phyloP scores from a whole-genome alignment of 2,329 filamentous ascomycete species.

The Karstenula rhodostoma region DNA sequence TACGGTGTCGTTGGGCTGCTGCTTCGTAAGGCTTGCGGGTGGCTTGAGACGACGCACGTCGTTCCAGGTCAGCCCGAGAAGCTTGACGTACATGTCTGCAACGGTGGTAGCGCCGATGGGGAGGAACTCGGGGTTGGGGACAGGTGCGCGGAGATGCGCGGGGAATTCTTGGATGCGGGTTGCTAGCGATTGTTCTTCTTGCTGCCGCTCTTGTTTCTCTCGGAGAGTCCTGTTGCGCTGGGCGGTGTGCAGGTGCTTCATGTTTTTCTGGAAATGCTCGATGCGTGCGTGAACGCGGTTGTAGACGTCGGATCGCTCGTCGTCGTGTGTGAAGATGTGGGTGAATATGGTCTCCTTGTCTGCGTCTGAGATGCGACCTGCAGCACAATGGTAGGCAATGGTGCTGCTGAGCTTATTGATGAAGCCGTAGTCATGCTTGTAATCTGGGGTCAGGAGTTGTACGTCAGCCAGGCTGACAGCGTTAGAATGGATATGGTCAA shows the following conservation, averaged over 20 bases:
- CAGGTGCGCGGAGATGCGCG: background rate
- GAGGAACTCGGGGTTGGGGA: background rate
- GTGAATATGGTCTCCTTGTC: slow-evolving; percentile 9
- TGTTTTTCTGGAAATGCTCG: background rate
- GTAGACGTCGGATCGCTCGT: background rate
- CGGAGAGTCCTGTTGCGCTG: background rate
- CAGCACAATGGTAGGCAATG: slow-evolving; percentile 7
- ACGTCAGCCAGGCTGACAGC: slow-evolving; percentile 4
- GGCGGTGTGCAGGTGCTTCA: background rate
- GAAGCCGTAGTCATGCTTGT: slow-evolving; percentile 4
- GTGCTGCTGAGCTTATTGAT: slow-evolving; percentile 14
- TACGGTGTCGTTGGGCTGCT: background rate
- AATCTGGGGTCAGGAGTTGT: slow-evolving; percentile 6
- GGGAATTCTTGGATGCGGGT: background rate
- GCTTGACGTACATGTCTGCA: background rate
- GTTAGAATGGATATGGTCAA: background rate
- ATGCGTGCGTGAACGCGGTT: background rate
- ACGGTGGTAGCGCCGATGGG: background rate
- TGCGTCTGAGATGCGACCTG: background rate
- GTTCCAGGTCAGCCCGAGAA: background rate
- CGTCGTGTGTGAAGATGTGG: slow-evolving; percentile 4
- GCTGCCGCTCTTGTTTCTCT: background rate
- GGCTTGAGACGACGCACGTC: background rate
- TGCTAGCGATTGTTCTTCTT: background rate
- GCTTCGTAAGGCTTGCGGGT: no score